Percentiles rank a stretch among this genome's conserved stretches.
These are phyloP conservation scores for Lentinula raphanica DNA, from an alignment of 768 basidiomycete genomes.

Conservation along the genomic window DNA sequence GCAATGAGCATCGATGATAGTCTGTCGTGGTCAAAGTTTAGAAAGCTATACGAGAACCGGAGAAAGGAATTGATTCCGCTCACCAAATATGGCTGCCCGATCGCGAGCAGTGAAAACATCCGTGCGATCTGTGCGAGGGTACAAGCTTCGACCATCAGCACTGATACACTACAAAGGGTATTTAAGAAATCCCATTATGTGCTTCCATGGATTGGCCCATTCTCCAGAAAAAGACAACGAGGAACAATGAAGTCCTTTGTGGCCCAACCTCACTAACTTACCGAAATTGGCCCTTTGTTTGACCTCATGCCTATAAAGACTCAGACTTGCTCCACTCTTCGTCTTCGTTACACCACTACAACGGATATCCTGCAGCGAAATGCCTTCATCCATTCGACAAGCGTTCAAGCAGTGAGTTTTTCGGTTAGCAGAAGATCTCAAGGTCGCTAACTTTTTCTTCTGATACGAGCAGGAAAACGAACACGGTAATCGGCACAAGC, in stretches of 20 bases:
- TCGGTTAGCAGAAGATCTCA: not conserved
- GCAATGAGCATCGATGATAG: no score
- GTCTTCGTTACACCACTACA: not conserved
- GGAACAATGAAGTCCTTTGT: not conserved
- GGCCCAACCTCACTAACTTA: not conserved
- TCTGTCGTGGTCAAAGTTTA: no score
- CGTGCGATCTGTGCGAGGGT: not conserved
- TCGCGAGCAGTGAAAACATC: not conserved
- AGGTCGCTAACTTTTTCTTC: not conserved
- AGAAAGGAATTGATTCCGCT: not conserved
- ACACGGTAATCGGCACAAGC: not conserved
- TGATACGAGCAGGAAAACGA: not conserved
- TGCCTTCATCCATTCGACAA: conserved; percentile 1
- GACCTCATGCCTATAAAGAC: not conserved
- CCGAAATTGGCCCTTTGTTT: not conserved
- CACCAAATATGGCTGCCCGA: not conserved
- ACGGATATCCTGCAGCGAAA: not conserved
- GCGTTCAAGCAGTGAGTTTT: not conserved
- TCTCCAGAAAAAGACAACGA: not conserved
- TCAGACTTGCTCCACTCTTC: not conserved
- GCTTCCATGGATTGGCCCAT: not conserved
- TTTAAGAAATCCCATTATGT: no score
- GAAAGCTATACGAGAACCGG: not conserved
- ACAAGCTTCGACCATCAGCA: not conserved
- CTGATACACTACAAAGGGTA: not conserved